Evolutionary conservation across 805 yeast genomes (phyloP), one percentile per base, ranked within the genome.

Genomic region (Wickerhamiella brachini): DNA sequence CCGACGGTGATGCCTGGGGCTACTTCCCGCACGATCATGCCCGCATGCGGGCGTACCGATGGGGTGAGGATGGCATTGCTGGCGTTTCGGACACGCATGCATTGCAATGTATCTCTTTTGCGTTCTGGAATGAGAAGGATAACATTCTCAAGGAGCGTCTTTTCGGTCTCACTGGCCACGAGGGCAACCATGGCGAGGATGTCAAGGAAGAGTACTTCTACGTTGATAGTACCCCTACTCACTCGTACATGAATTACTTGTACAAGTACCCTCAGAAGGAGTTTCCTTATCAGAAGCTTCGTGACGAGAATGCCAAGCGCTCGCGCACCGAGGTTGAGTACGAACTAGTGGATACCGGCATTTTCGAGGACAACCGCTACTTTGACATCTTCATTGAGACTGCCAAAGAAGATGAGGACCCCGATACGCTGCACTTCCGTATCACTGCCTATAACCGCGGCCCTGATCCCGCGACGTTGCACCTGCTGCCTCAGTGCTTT

Each of bases 21-120:
- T 78, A 79, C 58, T 88, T 88, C 67, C 85, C 94, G 7, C 87
- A 86, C 64, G 94, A 85, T 53, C 87, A 85, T 54, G 83, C 94
- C 1, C 73, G 79, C 53, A 77, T 88, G 21, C 71, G 97, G 57
- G 78, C 85, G 13, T 88, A 84, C 65, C 73, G 97, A 44, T 88
- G 97, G 97, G 95, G 95, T 43, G 97, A 89, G 65, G 96, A 88
- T 64, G 97, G 97, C 1, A 70, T 88, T 58, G 94, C 90, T 10
- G 97, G 97, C 48, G 82, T 85, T 20, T 77, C 85, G 54, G 97
- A 88, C 64, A 78, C 84, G 54, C 87, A 83, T 62, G 95, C 85
- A 62, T 66, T 77, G 57, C 70, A 85, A 31, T 82, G 90, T 64
- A 66, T 85, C 58, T 76, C 84, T n/a, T 72, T 88, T 71, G 95